Base-by-base conservation (phyloP, 805 yeast species). In the Metschnikowia peoriensis region DNA sequence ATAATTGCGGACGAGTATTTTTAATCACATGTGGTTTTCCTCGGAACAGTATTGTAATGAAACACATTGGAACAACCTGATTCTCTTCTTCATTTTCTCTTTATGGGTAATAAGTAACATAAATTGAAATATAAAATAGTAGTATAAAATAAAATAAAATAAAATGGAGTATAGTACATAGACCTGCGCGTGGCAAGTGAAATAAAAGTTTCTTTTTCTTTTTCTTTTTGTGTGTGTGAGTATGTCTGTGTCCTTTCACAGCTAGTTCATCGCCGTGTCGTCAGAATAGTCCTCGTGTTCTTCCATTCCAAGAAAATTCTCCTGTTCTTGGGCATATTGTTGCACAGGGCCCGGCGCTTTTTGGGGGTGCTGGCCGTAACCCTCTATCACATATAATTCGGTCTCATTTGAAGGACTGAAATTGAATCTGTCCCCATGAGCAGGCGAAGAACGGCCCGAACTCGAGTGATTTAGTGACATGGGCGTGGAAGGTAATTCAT, bases 331-430 rank as follows among this genome's bases (percentile, higher is more conserved):
- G 28, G 50, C 55, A 49, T 59, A 66, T 44, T 64, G 66, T 35
- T 49, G 57, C 9, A 48, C 38, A n/a, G 28, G 12, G n/a, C 40
- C 38, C 2, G 32, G 27, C 12, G 11, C 16, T 7, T 17, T 12
- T 15, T 38, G 45, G 7, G 15, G 38, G 16, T 37, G 40, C 15
- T 37, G 49, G 28, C 47, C 47, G 55, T 70, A 71, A 6, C 75
- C 75, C 37, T 68, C 69, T 34, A 69, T 53, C 17, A 73, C 76
- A 52, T 74, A 73, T 28, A 61, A 56, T 54, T 73, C 78, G 1
- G 70, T 75, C 55, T 73, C 78, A 49, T 66, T 67, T 32, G 70
- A 57, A 1, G 77, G 77, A 49, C 75, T 70, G 48, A 69, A 60
- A 44, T 57, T 57, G 37, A 61, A 47, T n/a, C 58, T 40, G 7